Evolutionary conservation across 2,329 filamentous ascomycete genomes (phyloP).

Genomic region (Fusarium drepaniforme): DNA sequence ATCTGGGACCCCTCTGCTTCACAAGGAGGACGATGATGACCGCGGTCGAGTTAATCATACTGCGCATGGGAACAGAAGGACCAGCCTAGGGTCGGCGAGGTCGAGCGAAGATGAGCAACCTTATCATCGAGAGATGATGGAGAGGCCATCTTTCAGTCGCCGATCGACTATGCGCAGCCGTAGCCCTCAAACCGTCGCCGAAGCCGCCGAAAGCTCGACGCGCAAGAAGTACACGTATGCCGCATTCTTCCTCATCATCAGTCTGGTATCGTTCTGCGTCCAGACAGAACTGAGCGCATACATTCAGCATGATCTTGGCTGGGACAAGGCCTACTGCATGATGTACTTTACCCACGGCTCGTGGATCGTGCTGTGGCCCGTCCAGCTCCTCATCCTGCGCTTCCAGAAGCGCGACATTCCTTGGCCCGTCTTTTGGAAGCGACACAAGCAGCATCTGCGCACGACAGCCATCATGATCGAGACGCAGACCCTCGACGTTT

Average conservation of each 20-base stretch:
- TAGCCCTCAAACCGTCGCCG: slow-evolving; percentile 70
- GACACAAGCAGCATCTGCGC: slow-evolving; percentile 63
- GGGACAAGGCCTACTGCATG: slow-evolving; percentile 99
- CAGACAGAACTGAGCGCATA: slow-evolving; percentile 97
- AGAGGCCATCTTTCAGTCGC: slow-evolving; percentile 46
- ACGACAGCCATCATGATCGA: slow-evolving; percentile 85
- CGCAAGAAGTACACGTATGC: slow-evolving; percentile 90
- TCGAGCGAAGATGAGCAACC: slow-evolving; percentile 43
- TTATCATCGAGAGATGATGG: slow-evolving; percentile 44
- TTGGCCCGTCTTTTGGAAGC: slow-evolving; percentile 88
- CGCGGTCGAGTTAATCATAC: slow-evolving; percentile 39
- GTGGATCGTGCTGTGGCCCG: slow-evolving; percentile 90
- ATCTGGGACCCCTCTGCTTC: slow-evolving; percentile 56
- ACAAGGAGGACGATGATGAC: slow-evolving; percentile 49
- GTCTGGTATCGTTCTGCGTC: slow-evolving; percentile 87
- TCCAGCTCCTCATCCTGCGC: slow-evolving; percentile 83
- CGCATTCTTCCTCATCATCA: slow-evolving; percentile 83
- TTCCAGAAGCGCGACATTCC: slow-evolving; percentile 82
- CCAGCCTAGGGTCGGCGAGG: slow-evolving; percentile 29
- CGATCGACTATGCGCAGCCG: slow-evolving; percentile 81
- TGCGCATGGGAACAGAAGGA: slow-evolving; percentile 26
- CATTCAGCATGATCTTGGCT: slow-evolving; percentile 91
- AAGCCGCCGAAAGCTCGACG: slow-evolving; percentile 60
- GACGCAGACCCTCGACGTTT: slow-evolving; percentile 78
- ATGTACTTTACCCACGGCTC: slow-evolving; percentile 97